Evolutionary conservation across 805 yeast species (phyloP), one percentile per base, ranked within the genome.

Genomic region (Teunomyces kruisii): DNA sequence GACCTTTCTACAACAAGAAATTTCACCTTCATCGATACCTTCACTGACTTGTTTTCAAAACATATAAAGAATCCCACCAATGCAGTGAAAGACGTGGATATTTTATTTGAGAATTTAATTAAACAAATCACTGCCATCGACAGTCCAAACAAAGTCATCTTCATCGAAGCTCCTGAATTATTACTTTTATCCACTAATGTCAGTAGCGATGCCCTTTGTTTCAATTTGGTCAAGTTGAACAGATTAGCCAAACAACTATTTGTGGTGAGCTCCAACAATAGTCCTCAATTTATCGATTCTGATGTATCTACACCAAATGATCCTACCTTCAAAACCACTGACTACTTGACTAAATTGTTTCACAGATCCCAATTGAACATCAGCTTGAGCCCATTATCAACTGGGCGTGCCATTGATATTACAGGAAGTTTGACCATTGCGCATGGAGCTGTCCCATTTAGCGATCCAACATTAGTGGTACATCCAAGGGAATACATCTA

Each of bases 391-490:
- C 90, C 96, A 1, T 66, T 89, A 47, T 72, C 78, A 3, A 88
- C 96, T 0, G 96, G 96, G 0, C 73, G 88, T 53, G 96, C 96
- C 0, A 79, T 78, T 37, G 96, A 89, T 58, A 78, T 87, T 2
- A 84, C 96, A 0, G 96, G 96, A 1, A 72, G 83, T 3, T 57
- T 89, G 32, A 70, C 78, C 0, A 72, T 89, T 0, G 64, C 83
- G 0, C 68, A 66, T 40, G 96, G 96, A 0, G 69, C 81, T 2
- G 47, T 71, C 2, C 64, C 74, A 3, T 50, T 52, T n/a, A 53
- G 55, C 3, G 31, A 30, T 5, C 17, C 36, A n/a, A 52, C 53
- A 2, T 43, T 51, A 19, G 44, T 44, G 24, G 72, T 81, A 0
- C 51, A 60, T 2, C 92, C 86, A 56, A 80, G 74, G 50, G 88